Evolutionary conservation across 108 stramenopile genomes (phyloP).

Genomic region (Skeletonema costatum): DNA sequence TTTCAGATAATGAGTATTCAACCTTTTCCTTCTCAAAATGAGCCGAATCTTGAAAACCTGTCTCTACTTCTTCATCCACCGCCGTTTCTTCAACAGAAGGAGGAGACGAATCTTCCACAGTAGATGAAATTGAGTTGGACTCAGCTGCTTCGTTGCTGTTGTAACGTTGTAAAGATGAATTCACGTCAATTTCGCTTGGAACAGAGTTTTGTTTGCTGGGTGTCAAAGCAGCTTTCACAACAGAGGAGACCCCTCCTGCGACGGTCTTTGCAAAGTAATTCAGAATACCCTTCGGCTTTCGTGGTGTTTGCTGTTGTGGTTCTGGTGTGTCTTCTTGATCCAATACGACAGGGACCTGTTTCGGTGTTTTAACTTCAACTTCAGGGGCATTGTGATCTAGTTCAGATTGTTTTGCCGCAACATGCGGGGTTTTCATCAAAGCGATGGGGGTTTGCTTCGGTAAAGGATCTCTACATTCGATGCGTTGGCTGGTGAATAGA

Average conservation of each 20-base stretch:
- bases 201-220: neutral
- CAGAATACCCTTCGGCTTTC: neutral
- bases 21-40: neutral
- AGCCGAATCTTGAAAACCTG: constrained; percentile 6
- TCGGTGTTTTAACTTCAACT: neutral
- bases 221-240: neutral
- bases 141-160: neutral
- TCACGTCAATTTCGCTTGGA: neutral
- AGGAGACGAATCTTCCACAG: constrained; percentile 3
- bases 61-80: constrained; percentile 20
- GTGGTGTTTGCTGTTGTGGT: neutral
- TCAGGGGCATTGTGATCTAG: neutral
- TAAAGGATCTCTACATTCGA: neutral
- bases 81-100: constrained; percentile 28
- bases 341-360: neutral
- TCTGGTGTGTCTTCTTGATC: constrained; percentile 1
- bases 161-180: neutral
- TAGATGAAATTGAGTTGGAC: neutral
- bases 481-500: neutral
- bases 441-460: neutral
- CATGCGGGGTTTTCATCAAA: neutral
- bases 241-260: neutral
- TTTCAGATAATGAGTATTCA: constrained; percentile 2
- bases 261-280: neutral
- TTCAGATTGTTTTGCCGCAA: neutral